These are phyloP conservation scores for Candida glucosophila DNA, from an alignment of 1,139 yeast species.

Conservation along the genomic window DNA sequence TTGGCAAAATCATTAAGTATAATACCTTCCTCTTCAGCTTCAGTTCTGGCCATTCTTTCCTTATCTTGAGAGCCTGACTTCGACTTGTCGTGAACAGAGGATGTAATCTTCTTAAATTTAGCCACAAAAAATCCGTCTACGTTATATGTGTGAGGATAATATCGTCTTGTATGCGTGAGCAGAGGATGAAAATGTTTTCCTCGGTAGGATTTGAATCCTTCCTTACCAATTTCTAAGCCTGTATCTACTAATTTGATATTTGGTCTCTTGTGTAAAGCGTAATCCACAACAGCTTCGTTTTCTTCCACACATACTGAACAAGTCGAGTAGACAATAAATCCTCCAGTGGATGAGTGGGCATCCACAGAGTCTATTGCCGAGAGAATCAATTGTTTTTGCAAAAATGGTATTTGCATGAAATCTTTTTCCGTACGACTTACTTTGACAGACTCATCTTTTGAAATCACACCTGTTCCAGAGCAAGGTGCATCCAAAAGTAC, in stretches of 20 bases:
- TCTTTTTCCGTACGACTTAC: constrained; percentile 92
- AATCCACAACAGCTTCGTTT: constrained; percentile 97
- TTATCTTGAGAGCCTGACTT: constrained; percentile 88
- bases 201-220: constrained; percentile 87
- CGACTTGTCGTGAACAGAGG: constrained; percentile 75
- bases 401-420: constrained; percentile 91
- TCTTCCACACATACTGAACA: constrained; percentile 98
- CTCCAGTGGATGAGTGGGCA: constrained; percentile 86
- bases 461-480: constrained; percentile 98
- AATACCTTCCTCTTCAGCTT: constrained; percentile 71
- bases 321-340: constrained; percentile 91
- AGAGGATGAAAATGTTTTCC: constrained; percentile 85
- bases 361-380: constrained; percentile 98
- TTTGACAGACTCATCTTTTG: constrained; percentile 94
- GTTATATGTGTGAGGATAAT: constrained; percentile 96
- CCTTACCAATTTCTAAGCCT: constrained; percentile 91
- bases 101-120: constrained; percentile 83
- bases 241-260: constrained; percentile 92
- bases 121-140: constrained; percentile 99
- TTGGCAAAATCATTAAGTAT: constrained; percentile 80
- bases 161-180: constrained; percentile 78
- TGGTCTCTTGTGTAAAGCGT: constrained; percentile 92
- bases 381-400: constrained; percentile 86
- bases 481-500: constrained; percentile 96
- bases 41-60: constrained; percentile 72